Conservation (phyloP, 2,329 filamentous ascomycete species). For the Lachnellula hyalina region DNA sequence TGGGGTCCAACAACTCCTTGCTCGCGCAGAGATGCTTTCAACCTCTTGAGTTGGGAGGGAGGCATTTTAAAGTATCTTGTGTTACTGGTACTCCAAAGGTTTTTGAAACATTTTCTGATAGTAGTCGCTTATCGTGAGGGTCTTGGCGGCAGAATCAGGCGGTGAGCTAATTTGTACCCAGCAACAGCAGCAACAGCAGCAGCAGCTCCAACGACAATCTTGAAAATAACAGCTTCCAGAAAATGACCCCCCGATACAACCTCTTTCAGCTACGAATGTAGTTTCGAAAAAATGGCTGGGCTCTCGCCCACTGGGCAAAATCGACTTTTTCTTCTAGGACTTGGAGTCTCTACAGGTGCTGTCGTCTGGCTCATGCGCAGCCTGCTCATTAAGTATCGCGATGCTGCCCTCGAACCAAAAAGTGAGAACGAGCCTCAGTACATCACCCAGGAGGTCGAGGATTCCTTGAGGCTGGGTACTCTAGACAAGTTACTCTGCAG, state of each 20-base stretch:
- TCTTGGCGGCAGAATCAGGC: conserved; percentile 9
- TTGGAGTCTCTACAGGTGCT: conserved; percentile 49
- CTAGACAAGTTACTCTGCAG: conserved; percentile 63
- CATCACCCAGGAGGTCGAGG: conserved; percentile 70
- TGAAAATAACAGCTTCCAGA: too few relatives aligned
- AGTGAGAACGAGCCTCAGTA: conserved; percentile 63
- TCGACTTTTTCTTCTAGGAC: conserved; percentile 23
- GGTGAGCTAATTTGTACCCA: conserved; percentile 1
- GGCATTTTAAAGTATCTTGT: conserved; percentile 57
- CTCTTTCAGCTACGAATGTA: conserved; percentile 17
- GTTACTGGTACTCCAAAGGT: conserved; percentile 4
- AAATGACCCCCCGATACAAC: neutral
- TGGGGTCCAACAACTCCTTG: conserved; percentile 87
- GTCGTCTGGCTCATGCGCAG: conserved; percentile 52
- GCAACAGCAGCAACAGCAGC: neutral
- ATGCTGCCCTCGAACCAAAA: conserved; percentile 61
- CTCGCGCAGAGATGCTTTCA: conserved; percentile 85
- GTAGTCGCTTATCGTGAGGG: conserved; percentile 20
- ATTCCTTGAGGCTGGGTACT: conserved; percentile 61
- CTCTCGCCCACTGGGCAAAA: conserved; percentile 26
- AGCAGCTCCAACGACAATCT: too few relatives aligned
- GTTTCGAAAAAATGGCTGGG: conserved; percentile 25
- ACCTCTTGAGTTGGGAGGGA: conserved; percentile 90
- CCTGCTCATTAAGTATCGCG: conserved; percentile 54
- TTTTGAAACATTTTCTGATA: conserved; percentile 14